phyloP scores from a whole-genome alignment of 371 early-diverging fungal species.

The Rhizopus delemar region DNA sequence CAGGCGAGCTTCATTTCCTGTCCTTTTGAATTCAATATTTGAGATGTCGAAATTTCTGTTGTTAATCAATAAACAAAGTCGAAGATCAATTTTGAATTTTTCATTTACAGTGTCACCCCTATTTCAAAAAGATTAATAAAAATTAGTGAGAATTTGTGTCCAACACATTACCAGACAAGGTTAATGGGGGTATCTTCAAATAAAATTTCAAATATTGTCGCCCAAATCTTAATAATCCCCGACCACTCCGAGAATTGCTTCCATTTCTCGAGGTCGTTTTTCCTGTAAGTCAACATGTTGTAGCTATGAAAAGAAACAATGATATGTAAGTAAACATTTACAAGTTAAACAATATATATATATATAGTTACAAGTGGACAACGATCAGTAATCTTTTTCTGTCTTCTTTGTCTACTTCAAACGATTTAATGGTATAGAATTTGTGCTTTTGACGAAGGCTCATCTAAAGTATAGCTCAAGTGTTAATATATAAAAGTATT shows the following conservation, averaged over 20 bases:
- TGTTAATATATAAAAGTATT: no score
- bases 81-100: not conserved
- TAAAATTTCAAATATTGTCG: not conserved
- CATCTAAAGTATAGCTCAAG: no score
- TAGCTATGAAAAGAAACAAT: not conserved
- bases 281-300: not conserved
- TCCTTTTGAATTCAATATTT: constrained; percentile 5
- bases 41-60: not conserved
- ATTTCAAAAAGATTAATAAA: not conserved
- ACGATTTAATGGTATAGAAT: no score
- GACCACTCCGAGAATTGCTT: not conserved
- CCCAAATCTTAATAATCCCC: not conserved
- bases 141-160: not conserved
- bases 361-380: not conserved
- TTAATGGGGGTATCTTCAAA: not conserved
- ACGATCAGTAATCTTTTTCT: no score
- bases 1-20: not conserved
- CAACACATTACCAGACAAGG: not conserved
- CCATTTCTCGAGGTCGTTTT: not conserved
- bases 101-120: constrained; percentile 4
- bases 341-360: no score
- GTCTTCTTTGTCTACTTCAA: no score
- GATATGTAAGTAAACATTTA: no score
- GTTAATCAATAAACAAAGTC: not conserved
- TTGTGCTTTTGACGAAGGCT: no score